A percentile compares a stretch with the other conserved stretches of the same genome.
phyloP scores from a whole-genome alignment of 78 protist genomes.

The Dictyostelium intermedium region DNA sequence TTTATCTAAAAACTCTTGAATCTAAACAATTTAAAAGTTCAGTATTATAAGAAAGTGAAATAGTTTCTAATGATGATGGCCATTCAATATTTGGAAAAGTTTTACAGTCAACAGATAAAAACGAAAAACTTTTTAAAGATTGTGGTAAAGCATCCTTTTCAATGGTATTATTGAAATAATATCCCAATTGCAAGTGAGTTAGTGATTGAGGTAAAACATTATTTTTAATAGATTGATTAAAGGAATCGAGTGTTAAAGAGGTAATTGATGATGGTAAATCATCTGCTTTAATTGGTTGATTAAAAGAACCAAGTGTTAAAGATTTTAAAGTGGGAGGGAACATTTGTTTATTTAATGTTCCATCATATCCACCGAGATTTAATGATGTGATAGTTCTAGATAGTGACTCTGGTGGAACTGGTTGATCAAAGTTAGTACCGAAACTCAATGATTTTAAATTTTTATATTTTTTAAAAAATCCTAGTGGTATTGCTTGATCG shows the following conservation, averaged over 20 bases:
- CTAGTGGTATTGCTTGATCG: neutral
- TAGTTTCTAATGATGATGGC: neutral
- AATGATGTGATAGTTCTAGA: neutral
- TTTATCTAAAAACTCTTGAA: neutral
- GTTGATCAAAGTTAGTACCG: neutral
- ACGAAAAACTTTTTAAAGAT: neutral
- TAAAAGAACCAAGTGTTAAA: neutral
- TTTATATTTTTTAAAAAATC: neutral
- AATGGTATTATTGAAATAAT: neutral
- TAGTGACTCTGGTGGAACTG: neutral
- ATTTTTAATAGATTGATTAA: neutral
- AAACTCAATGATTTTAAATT: neutral
- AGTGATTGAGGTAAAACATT: neutral
- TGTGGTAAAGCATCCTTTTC: neutral
- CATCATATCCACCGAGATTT: neutral
- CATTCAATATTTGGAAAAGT: neutral
- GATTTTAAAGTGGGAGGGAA: neutral
- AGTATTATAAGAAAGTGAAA: neutral
- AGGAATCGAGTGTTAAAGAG: neutral
- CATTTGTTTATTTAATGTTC: neutral
- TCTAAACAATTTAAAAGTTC: neutral
- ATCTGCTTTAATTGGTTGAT: neutral
- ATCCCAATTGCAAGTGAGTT: neutral
- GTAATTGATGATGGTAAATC: neutral
- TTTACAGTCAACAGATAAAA: neutral